Evolutionary conservation across 106 monocot genomes (phyloP), one percentile per base, ranked within the genome.

Genomic region (Acorus calamus): DNA sequence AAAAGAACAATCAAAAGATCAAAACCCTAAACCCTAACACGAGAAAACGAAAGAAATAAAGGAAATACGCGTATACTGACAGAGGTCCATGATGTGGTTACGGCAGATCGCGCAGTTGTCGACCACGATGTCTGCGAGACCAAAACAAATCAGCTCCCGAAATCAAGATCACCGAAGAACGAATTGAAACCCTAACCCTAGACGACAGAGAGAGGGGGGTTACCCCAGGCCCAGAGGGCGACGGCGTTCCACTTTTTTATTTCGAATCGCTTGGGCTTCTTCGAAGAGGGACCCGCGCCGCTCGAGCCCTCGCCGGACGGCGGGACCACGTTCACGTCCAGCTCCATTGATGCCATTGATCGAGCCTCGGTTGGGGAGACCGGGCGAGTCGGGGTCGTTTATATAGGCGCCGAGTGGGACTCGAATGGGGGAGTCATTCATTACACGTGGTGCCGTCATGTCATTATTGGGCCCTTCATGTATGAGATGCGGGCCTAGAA

Each of bases 211-310:
- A 45, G 50, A 4, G 3, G 4, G 51, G 3, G 2, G 62, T n/a
- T 61, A 89, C 89, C 90, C 90, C 90, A 91, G 2, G 90, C 90
- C 90, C 90, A 91, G 72, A 91, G 83, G 41, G 90, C 57, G 57
- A 91, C 90, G 14, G 90, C 90, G 78, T 91, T 91, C 90, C 90
- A 91, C 83, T 91, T 91, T 77, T 91, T 91, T 74, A 91, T 91
- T 80, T 86, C 90, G 80, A 91, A 91, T 5, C 79, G 81, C 79
- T 84, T 92, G n/a, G 72, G 66, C 78, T 84, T 84, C 84, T 81
- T 92, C 3, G 9, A 2, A 13, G 12, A 7, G 4, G 74, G 51
- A n/a, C 12, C 44, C 12, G 82, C 71, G 5, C 74, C 71, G 3
- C 69, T 54, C 10, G 61, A 6, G 51, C 12, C 49, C 9, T 4